Evolutionary conservation across 331 rosid species (phyloP).

Genomic region (Saraca asoca): DNA sequence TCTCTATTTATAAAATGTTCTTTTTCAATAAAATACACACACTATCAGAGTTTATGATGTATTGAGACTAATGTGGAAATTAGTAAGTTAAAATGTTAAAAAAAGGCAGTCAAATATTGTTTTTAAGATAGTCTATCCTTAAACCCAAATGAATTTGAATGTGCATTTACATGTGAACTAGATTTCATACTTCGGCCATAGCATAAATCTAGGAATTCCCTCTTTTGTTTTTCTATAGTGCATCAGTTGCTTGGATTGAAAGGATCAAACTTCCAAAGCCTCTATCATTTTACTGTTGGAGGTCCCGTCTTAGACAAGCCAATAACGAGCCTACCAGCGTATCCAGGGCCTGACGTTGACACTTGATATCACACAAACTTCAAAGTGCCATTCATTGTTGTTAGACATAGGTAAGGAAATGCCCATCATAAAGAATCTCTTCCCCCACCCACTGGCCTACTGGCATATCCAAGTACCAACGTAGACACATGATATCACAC

Average conservation of each 20-base stretch:
- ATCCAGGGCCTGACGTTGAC: slow-evolving; percentile 80
- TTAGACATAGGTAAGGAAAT: slow-evolving; percentile 22
- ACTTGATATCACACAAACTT: slow-evolving; percentile 46
- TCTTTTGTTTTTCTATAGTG: slow-evolving; percentile 54
- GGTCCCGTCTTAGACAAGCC: slow-evolving; percentile 79
- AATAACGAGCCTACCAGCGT: slow-evolving; percentile 92
- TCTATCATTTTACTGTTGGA: slow-evolving; percentile 93
- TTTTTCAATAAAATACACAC: no score
- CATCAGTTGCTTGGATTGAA: slow-evolving; percentile 80
- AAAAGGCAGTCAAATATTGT: no score
- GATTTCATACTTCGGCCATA: not conserved
- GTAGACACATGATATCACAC: no score
- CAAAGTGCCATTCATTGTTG: slow-evolving; percentile 25
- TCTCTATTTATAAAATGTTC: no score
- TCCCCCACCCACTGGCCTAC: no score
- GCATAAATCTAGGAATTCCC: not conserved
- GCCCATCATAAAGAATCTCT: not conserved
- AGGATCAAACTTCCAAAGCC: slow-evolving; percentile 80
- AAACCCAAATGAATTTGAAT: not conserved
- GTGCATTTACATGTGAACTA: not conserved
- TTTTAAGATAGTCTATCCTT: not conserved
- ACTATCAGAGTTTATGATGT: no score
- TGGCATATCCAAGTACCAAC: no score
- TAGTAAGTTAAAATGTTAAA: no score
- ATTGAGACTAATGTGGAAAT: no score